Evolutionary conservation across 2,329 filamentous ascomycete species (phyloP), one percentile per base, ranked within the genome.

Genomic region (Amesomyces nigricolor): DNA sequence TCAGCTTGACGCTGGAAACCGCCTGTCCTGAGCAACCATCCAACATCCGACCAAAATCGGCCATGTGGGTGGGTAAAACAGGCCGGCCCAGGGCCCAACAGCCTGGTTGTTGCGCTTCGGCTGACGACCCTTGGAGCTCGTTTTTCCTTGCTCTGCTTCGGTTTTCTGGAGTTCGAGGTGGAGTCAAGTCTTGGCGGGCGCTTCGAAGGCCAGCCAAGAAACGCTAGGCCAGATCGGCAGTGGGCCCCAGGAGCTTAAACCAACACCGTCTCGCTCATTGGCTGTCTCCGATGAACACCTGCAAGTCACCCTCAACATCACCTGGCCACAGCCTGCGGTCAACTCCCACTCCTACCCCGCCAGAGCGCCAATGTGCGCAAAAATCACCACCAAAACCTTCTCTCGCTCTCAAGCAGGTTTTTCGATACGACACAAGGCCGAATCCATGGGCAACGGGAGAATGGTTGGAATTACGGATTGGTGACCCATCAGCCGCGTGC

Each of bases 141-240:
- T 26, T 26, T 26, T 26, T 26, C 22, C 22, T 26, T 26, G 22
- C 22, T 26, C 22, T 26, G 22, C 22, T 26, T 26, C 22, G 37
- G 26, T 14, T 32, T 26, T 22, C 19, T 26, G 22, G 22, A 32
- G 37, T n/a, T 29, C 14, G 37, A 30, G 45, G 32, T 45, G 54
- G 51, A 49, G 53, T 26, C 14, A 42, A 9, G 40, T 30, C 58
- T 60, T 60, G 55, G 56, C 58, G 48, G 58, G 58, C 58, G 58
- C 58, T 61, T 61, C 51, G 39, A 53, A 40, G 47, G 11, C 35
- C 55, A 47, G 47, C 55, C 55, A 54, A 56, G 58, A 30, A 19
- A 30, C 38, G 43, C 56, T 58, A 58, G 37, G 14, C 55, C 39
- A 3, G 29, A 47, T 49, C 35, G 9, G 6, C 38, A 26, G 7